Base-by-base conservation (phyloP, 257 asterid species). In the Capsicum rhomboideum region DNA sequence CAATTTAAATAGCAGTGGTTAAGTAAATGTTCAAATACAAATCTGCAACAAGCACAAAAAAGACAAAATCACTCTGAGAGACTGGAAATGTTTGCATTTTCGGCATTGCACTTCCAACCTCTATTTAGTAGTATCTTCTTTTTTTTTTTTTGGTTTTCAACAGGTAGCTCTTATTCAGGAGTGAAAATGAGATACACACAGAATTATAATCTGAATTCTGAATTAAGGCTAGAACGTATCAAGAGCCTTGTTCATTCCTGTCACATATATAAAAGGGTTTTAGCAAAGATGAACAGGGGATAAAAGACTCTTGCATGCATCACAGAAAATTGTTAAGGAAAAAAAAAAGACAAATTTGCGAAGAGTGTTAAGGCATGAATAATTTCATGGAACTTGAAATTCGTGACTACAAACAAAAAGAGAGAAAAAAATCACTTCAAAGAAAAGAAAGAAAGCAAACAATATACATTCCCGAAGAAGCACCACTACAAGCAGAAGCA, bases 401-500 rank as follows among this genome's bases (percentile, higher is more conserved):
- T 31, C 7, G 4, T 17, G 75, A 67, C 75, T 31, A 8, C 49
- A 67, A 67, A 8, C 23, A 31, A 67, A 67, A 67, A 17, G 49
- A 31, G 26, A 29, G n/a, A 59, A 29, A 29, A 64, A 14, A 29
- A 6, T 18, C 6, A 0, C 21, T 66, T 66, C 29, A 13, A 4
- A 63, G 40, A 11, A 42, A 58, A n/a, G 26, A 58, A 40, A 16
- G 8, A 82, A 82, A 18, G 17, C 63, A 58, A 53, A 82, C 44
- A 23, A 66, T 79, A 79, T 89, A 95, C 98, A 93, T 88, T 61
- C 95, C 97, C 49, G 93, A 92, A 68, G 98, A 87, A 67, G 90
- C 86, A 55, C 98, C 98, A 21, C 97, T 88, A 74, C 97, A 98
- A 8, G 91, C 90, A 67, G 99, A 90, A 61, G 97, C 97, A 26